Evolutionary conservation across 164 flowering plant species (phyloP), one percentile per base, ranked within the genome.

Genomic region (Chloranthus sessilifolius): DNA sequence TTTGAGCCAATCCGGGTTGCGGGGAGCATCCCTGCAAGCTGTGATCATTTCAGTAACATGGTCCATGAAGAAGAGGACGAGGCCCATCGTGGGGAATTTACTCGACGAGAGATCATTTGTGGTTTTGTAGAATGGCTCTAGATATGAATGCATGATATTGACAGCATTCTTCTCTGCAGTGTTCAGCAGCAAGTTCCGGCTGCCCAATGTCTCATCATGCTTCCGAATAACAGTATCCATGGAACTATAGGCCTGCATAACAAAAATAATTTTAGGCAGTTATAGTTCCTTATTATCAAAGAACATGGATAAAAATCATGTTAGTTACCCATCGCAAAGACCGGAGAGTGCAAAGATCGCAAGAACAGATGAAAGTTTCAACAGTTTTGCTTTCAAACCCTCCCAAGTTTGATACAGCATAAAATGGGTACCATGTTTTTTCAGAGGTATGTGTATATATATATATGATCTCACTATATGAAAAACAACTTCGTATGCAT

Each of bases 31-130:
- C 63, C 76, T 69, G 73, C 88, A 83, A 21, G 68, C 47, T 7
- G 69, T 49, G 47, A 88, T 85, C 61, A 58, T 85, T 54, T 91
- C 98, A 22, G 74, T 73, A 33, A 88, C 76, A 61, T 91, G 87
- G 63, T 91, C 98, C 96, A 91, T 91, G 77, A 88, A 91, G 75
- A 91, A 85, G 39, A 88, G 81, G 29, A 83, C 92, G 40, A 91
- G 59, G 0, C 98, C 98, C 17, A 88, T 29, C 0, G 95, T 88
- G 10, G 76, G 86, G 4, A 74, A 70, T 66, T 85, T 80, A 65
- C 68, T 85, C 40, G 84, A 72, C 59, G 92, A 85, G 38, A 91
- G 84, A 57, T 88, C 69, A 62, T 64, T 85, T 16, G 88, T 91
- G 63, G 85, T 88, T 62, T 85, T 91, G 70, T 83, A 70, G 56